A percentile compares a stretch with the other conserved stretches of the same genome.
phyloP scores from a whole-genome alignment of 148 eudicot genomes.

The Tetragonia tetragonoides region DNA sequence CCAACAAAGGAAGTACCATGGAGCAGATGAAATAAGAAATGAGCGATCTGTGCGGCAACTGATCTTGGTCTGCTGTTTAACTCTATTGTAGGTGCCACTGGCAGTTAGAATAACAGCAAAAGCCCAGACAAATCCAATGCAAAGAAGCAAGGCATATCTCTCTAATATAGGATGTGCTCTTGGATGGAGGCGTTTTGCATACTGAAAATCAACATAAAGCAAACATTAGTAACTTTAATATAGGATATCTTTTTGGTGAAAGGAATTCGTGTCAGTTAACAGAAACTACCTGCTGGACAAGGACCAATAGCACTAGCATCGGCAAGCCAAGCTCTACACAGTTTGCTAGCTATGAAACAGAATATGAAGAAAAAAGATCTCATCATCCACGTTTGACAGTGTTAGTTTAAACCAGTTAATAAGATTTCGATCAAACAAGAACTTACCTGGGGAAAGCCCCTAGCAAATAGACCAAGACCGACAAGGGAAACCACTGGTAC shows the following conservation, averaged over 20 bases:
- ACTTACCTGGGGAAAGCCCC: slow-evolving; percentile 86
- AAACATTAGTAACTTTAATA: background rate
- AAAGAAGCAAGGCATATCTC: slow-evolving; percentile 81
- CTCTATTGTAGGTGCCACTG: slow-evolving; percentile 81
- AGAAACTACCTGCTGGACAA: slow-evolving; percentile 64
- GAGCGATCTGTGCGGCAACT: slow-evolving; percentile 82
- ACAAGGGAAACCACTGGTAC: slow-evolving; percentile 77
- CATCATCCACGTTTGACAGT: background rate
- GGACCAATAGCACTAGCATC: slow-evolving; percentile 65
- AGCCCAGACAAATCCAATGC: slow-evolving; percentile 73
- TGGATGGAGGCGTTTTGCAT: slow-evolving; percentile 53
- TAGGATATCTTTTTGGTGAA: background rate
- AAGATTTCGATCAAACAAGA: background rate
- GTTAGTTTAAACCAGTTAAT: background rate
- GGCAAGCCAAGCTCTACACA: slow-evolving; percentile 93
- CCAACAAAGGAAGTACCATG: slow-evolving; percentile 53
- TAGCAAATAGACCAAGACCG: slow-evolving; percentile 79
- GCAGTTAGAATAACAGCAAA: slow-evolving; percentile 90
- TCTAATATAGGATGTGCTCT: slow-evolving; percentile 44
- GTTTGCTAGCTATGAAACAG: slow-evolving; percentile 56
- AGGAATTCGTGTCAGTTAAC: slow-evolving; percentile 5
- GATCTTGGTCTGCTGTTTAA: slow-evolving; percentile 37
- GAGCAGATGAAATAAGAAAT: slow-evolving; percentile 70
- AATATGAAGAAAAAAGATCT: slow-evolving; percentile 1
- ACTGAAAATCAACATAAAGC: slow-evolving; percentile 39